phyloP scores from a whole-genome alignment of 805 yeast species.

The Kuraishia cidri region DNA sequence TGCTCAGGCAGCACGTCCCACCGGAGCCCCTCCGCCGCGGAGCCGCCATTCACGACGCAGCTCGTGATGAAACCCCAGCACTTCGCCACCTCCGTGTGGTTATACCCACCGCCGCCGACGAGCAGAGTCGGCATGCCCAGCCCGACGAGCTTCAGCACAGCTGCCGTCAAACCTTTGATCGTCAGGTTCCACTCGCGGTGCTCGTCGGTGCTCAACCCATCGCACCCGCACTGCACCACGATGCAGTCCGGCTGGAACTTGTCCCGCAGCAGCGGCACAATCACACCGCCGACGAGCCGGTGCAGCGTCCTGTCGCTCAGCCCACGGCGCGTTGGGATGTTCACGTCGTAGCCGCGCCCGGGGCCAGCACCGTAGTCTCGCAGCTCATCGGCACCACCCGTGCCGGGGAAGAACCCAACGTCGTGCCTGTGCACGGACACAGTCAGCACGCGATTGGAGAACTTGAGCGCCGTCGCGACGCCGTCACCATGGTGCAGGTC shows the following conservation, averaged over 20 bases:
- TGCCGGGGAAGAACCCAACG: slow-evolving; percentile 66
- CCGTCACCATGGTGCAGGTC: slow-evolving; percentile 83
- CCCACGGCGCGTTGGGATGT: slow-evolving; percentile 53
- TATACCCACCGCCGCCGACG: slow-evolving; percentile 77
- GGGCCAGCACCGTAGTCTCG: slow-evolving; percentile 25
- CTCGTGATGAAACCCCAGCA: slow-evolving; percentile 43
- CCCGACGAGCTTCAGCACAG: slow-evolving; percentile 20
- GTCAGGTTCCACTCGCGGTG: slow-evolving; percentile 65
- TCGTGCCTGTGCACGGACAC: slow-evolving; percentile 59
- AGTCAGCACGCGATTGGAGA: slow-evolving; percentile 46
- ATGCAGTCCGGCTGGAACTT: slow-evolving; percentile 38
- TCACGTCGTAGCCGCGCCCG: slow-evolving; percentile 29
- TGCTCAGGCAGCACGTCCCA: slow-evolving; percentile 51
- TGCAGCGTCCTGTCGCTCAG: slow-evolving; percentile 34
- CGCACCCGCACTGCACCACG: slow-evolving; percentile 66
- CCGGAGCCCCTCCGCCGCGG: slow-evolving; percentile 9
- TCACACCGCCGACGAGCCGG: slow-evolving; percentile 26
- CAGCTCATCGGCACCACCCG: slow-evolving; percentile 47
- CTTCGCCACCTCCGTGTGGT: slow-evolving; percentile 50
- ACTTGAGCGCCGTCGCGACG: slow-evolving; percentile 56
- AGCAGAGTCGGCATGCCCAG: slow-evolving; percentile 29
- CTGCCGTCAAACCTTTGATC: slow-evolving; percentile 33
- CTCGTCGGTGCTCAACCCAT: slow-evolving; percentile 61
- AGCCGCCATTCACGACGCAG: slow-evolving; percentile 11
- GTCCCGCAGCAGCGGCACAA: slow-evolving; percentile 29